Evolutionary conservation across 441 rosid genomes (phyloP), one percentile per base, ranked within the genome.

Genomic region (Biscutella laevigata): DNA sequence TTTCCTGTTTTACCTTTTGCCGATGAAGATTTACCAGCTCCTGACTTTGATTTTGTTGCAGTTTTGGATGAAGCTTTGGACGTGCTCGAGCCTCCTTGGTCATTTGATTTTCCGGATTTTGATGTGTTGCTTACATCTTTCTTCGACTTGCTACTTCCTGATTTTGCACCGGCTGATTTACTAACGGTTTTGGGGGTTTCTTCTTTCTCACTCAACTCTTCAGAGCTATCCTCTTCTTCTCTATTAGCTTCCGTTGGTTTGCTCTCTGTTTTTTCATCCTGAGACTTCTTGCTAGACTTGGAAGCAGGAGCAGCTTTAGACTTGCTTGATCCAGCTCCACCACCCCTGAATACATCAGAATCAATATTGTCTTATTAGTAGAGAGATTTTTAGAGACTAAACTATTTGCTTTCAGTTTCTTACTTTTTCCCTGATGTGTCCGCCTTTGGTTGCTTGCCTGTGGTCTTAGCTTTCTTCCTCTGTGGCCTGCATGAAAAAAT

Each of bases 301-400:
- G 75, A 17, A 3, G 76, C 71, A 59, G 57, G 24, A 32, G 68
- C 32, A 55, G 62, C 77, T 73, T 74, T 81, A 39, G 88, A 64
- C 77, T 87, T 94, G 64, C 81, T 75, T 36, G 89, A 73, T 30
- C 84, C 74, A 60, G 72, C 77, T 44, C 78, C 88, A 65, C 83
- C 71, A 60, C 77, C 77, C 80, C 96, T 88, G 55, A 24, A 30
- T 12, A 26, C 37, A 51, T 32, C 39, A 45, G 15, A 59, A 44
- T 7, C 25, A 50, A 36, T 5, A 50, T n/a, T 64, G 67, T 17
- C 60, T 24, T 26, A 49, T 59, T 37, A 66, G 60, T 47, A 47
- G 1, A 15, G 0, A 21, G 2, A 1, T 29, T 16, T 17, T 6
- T 7, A 51, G 12, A 20, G 22, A 50, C 37, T 50, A 6, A 59